Evolutionary conservation across 148 eudicot genomes (phyloP), one percentile per base, ranked within the genome.

Genomic region (Vaccinium darrowii): DNA sequence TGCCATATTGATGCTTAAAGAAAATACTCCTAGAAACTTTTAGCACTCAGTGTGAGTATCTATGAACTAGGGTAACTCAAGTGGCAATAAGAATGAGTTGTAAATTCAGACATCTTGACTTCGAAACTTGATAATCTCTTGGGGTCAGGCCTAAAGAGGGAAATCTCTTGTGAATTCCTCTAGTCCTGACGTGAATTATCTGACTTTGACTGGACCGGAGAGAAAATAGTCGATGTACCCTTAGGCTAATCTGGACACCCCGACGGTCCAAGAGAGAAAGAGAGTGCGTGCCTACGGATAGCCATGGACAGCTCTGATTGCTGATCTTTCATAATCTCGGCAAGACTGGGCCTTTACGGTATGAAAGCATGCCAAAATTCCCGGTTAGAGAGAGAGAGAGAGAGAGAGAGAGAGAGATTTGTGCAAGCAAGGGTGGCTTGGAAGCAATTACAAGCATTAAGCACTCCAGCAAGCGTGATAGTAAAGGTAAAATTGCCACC

Each of bases 391-490:
- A 15, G 76, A 76, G 25, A 43, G 52, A 21, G 53, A 47, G 57
- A 23, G 60, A 27, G 10, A 53, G 39, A 52, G 18, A 72, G 7
- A 33, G 43, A 33, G 49, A 36, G 77, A 73, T 39, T 36, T 16
- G 8, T 43, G 47, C 51, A 30, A 58, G 69, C 51, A 30, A 58
- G 69, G 82, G 82, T 80, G 67, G 30, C 65, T 79, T 79, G 13
- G 60, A 78, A 78, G 39, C 52, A 78, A 78, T 14, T 78, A 36
- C 36, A 78, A 78, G 51, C 36, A 52, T 19, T 14, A 23, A 78
- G 79, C 60, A 78, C 33, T 36, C 62, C 7, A 52, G 51, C 33
- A 77, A 12, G 60, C 56, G 36, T 52, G 79, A 14, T n/a, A 76
- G 74, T 0, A 30, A 14, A 4, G 79, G 79, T 56, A 49, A 76